phyloP scores from a whole-genome alignment of 2,329 filamentous ascomycete species.

The Ophiostoma pallidulum region DNA sequence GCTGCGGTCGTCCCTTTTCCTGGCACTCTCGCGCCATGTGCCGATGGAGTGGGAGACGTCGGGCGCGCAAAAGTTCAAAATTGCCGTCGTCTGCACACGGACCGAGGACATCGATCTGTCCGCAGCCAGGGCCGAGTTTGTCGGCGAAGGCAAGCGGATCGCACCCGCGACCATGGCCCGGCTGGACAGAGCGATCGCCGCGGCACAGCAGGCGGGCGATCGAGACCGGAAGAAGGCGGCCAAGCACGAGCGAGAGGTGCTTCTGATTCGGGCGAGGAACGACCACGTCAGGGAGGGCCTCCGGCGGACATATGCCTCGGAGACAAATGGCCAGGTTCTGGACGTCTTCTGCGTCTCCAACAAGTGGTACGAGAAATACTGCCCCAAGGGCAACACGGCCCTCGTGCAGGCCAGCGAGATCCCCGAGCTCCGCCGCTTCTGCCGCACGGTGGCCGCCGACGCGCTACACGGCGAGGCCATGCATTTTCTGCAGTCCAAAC shows the following conservation, averaged over 20 bases:
- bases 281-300: conserved; percentile 23
- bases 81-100: conserved; percentile 27
- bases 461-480: conserved; percentile 24
- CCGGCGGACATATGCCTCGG: conserved; percentile 20
- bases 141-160: conserved; percentile 20
- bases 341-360: conserved; percentile 30
- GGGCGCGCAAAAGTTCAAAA: conserved; percentile 17
- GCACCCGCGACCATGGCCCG: conserved; percentile 13
- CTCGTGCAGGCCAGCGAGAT: conserved; percentile 24
- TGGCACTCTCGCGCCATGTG: conserved; percentile 22
- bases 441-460: conserved; percentile 25
- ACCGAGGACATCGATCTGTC: conserved; percentile 25
- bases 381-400: conserved; percentile 21
- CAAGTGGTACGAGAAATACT: conserved; percentile 25
- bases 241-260: conserved; percentile 4
- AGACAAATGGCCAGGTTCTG: conserved; percentile 17
- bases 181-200: conserved; percentile 22
- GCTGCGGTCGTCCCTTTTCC: conserved; percentile 24
- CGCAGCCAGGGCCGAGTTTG: conserved; percentile 22
- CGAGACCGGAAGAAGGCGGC: conserved; percentile 17
- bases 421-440: conserved; percentile 26
- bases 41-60: conserved; percentile 23
- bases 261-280: conserved; percentile 24
- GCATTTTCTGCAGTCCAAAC: conserved; percentile 19
- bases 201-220: conserved; percentile 19